Conservation (phyloP, 2,329 filamentous ascomycete genomes). For the Xylaria sp. region DNA sequence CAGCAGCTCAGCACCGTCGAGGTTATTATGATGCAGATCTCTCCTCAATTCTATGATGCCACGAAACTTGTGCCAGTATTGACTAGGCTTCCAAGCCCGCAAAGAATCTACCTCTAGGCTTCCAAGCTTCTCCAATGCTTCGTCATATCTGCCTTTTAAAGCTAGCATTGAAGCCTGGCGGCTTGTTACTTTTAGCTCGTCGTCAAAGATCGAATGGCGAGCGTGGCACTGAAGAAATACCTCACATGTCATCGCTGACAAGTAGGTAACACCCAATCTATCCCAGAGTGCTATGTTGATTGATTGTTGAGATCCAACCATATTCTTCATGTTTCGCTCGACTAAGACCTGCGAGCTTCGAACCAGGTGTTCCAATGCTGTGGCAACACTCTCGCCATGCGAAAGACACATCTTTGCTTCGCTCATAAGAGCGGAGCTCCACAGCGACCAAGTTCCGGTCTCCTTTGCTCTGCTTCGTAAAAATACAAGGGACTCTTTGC, state of each 20-base stretch:
- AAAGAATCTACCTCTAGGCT: conserved; percentile 69
- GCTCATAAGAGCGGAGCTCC: conserved; percentile 84
- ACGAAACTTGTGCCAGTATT: conserved; percentile 76
- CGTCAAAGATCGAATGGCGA: conserved; percentile 71
- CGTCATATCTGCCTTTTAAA: conserved; percentile 75
- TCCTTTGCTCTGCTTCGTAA: conserved; percentile 89
- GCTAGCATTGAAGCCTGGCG: conserved; percentile 75
- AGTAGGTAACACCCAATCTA: conserved; percentile 71
- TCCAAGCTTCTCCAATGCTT: conserved; percentile 71
- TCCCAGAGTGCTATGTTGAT: conserved; percentile 80
- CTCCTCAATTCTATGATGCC: conserved; percentile 73
- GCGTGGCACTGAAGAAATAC: conserved; percentile 80
- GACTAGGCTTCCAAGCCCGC: conserved; percentile 80
- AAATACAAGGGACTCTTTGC: conserved; percentile 84
- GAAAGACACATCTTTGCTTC: conserved; percentile 84
- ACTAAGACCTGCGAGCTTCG: conserved; percentile 85
- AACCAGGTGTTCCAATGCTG: conserved; percentile 80
- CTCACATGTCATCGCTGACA: conserved; percentile 73
- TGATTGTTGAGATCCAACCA: conserved; percentile 79
- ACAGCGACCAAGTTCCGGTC: conserved; percentile 83
- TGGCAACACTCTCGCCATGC: conserved; percentile 72
- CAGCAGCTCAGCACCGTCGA: conserved; percentile 62
- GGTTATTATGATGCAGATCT: conserved; percentile 67
- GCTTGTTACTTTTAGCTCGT: conserved; percentile 79
- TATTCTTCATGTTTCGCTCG: conserved; percentile 77